Evolutionary conservation across 129 eudicot species (phyloP), one percentile per base, ranked within the genome.

Genomic region (Chrysanthemum makinoi): DNA sequence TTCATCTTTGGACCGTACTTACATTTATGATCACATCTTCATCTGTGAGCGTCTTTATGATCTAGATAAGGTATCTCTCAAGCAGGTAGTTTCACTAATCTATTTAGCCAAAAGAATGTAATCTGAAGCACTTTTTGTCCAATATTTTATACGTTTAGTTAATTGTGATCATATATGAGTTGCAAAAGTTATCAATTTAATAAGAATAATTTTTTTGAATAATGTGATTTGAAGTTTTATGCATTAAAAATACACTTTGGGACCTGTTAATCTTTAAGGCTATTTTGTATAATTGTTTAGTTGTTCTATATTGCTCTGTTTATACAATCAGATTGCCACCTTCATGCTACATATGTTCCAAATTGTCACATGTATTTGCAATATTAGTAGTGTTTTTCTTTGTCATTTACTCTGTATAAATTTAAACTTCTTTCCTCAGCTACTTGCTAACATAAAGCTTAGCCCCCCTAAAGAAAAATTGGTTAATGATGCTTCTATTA

Each of bases 41-140:
- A 83, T 83, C 51, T 86, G 91, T 63, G 88, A 86, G 70, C 83
- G 64, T 61, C 71, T 78, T 3, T 86, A 83, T 76, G 88, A 83
- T 66, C 86, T 84, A 13, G 72, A 52, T 20, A 86, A 75, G 59
- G 88, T 86, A 59, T 73, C 91, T 59, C 75, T 86, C 62, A 86
- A 86, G 79, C 91, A 83, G 91, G 91, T 86, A 75, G 14, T 33
- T 47, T 69, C 52, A 22, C 59, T 52, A 69, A 44, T 55, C 26
- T 28, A 4, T 71, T 70, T 44, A 22, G 51, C 19, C 19, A 51
- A 56, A 28, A 43, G 14, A 53, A n/a, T 3, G 17, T 15, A 15
- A 52, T 19, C 57, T 52, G 17, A 13, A 52, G 17, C 57, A 52
- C 55, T 50, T 12, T 52, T 16, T 52, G 57, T 52, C 18, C 57